Evolutionary conservation across 306 rosid genomes (phyloP), one percentile per base, ranked within the genome.

Genomic region (Morella rubra): DNA sequence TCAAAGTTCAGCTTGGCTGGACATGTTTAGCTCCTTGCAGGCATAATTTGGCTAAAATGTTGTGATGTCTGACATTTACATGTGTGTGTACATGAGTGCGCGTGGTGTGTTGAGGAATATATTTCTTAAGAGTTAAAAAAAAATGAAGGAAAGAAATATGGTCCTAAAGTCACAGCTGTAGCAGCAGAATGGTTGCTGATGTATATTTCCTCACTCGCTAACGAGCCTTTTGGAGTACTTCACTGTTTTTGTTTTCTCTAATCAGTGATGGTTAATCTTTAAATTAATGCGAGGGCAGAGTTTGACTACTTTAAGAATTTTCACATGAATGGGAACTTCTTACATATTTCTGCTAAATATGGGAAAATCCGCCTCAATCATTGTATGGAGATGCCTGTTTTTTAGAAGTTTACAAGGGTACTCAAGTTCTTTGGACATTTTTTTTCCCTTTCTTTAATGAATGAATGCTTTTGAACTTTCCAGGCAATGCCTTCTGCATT

Each of bases 401-500:
- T 8, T 41, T 27, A 59, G 66, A 59, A 22, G 12, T 59, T 20
- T 24, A 59, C 12, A 12, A 59, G 66, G 41, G 12, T 59, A 7
- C 62, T 56, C 8, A 45, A 62, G 7, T 62, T 14, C 15, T 65
- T 58, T 46, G 73, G 40, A 12, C 15, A 51, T 73, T 44, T 72
- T n/a, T 67, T n/a, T n/a, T 71, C n/a, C 75, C 52, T 53, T 10
- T 37, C 46, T 32, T 71, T 73, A 60, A 32, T 72, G 54, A 71
- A 77, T 67, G 73, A 59, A 70, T 61, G 44, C 37, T 74, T 75
- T 46, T n/a, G 52, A 52, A 55, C 62, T 56, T 86, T 82, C 69
- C 93, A 96, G 98, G 82, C 62, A 79, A 77, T 46, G 8, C 74
- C 6, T 77, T 97, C 98, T 32, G 84, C 85, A 69, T 91, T 96